Evolutionary conservation across 148 eudicot species (phyloP).

Genomic region (Rheum nobile): DNA sequence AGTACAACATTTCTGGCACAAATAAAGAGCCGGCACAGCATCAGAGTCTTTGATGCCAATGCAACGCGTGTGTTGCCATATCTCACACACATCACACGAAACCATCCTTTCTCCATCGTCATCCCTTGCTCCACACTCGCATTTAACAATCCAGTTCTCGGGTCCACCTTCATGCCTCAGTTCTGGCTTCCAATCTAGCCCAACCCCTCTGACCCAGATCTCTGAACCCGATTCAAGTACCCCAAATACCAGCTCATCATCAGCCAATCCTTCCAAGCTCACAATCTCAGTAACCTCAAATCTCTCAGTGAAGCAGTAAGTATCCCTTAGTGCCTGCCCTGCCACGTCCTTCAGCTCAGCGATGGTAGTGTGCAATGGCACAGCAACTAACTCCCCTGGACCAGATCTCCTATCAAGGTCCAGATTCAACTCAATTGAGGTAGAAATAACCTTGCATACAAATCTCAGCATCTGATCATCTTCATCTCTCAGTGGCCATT

Average conservation of each 20-base stretch:
- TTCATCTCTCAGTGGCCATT: constrained; percentile 57
- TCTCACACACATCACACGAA: constrained; percentile 76
- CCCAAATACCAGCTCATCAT: constrained; percentile 58
- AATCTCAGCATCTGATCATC: constrained; percentile 49
- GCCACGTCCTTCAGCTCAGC: constrained; percentile 47
- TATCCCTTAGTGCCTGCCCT: constrained; percentile 53
- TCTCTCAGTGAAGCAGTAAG: constrained; percentile 42
- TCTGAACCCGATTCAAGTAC: constrained; percentile 49
- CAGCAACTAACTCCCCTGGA: constrained; percentile 34
- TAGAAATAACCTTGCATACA: constrained; percentile 34
- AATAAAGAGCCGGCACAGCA: constrained; percentile 56
- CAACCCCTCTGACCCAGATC: constrained; percentile 32
- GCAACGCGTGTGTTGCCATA: constrained; percentile 86
- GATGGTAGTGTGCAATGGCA: constrained; percentile 51
- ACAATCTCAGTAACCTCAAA: constrained; percentile 31
- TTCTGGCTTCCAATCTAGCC: constrained; percentile 31
- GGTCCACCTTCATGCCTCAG: constrained; percentile 55
- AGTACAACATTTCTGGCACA: constrained; percentile 51
- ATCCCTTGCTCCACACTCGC: constrained; percentile 75
- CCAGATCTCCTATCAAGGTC: constrained; percentile 13
- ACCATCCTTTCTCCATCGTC: constrained; percentile 98
- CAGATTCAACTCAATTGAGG: constrained; percentile 20
- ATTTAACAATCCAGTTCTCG: constrained; percentile 65
- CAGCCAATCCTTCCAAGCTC: constrained; percentile 22
- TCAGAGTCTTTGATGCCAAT: constrained; percentile 61